Evolutionary conservation across 371 early-diverging fungal genomes (phyloP), one percentile per base, ranked within the genome.

Genomic region (Lichtheimia hyalospora): DNA sequence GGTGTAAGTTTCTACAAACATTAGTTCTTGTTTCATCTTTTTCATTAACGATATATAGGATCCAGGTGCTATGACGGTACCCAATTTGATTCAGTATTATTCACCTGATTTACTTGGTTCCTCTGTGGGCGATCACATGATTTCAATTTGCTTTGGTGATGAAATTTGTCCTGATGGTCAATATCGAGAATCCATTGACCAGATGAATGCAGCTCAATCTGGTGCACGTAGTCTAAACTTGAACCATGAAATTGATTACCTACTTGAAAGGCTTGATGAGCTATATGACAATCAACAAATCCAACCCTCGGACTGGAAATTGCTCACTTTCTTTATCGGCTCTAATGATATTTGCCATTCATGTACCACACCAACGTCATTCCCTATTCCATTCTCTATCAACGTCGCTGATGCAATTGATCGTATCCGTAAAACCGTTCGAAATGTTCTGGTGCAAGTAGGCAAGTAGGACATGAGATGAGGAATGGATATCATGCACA

Each of bases 331-430:
- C 8, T 87, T 88, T 62, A 85, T 89, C 46, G 90, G 90, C 7
- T 82, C 79, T 46, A 89, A 89, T 61, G 88, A 89, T 60, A 71
- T 85, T 27, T 89, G 90, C 58, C 82, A 76, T 18, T 69, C 83
- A 2, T 86, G 86, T 55, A 65, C 62, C 6, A 68, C 58, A 12
- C 20, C 60, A 0, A 64, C 68, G 2, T 71, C 73, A 3, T 25
- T 69, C 21, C 80, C 80, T 1, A 40, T 42, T 2, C 48, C 63
- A 1, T 79, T 65, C 25, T 49, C 58, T 24, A 54, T 58, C n/a
- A 67, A 79, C 50, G 61, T 74, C 4, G 52, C 58, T 10, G 66
- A 64, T 20, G 73, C 77, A n/a, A 57, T 79, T 18, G 77, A 79
- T 48, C 61, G 77, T 8, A 54, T 79, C 14, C 60, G 71, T 1